A percentile compares a stretch with the other conserved stretches of the same genome.
These are phyloP conservation scores for Ophiostoma piceae DNA, from an alignment of 2,329 filamentous ascomycete genomes.

Conservation along the genomic window DNA sequence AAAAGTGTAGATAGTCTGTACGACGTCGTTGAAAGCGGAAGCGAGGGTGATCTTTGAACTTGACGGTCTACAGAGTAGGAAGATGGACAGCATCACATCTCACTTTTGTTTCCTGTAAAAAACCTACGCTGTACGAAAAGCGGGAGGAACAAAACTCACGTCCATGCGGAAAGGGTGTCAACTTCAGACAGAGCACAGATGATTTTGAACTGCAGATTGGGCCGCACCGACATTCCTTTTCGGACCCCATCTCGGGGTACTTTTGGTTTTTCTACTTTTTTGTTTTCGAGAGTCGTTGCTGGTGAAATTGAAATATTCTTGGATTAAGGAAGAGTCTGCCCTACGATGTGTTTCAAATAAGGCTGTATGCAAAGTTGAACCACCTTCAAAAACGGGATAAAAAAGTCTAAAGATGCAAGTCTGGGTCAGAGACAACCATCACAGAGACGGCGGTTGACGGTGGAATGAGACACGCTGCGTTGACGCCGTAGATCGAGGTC, in stretches of 20 bases:
- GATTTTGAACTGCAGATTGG: conserved; percentile 23
- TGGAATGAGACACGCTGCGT: background rate
- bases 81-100: too few relatives aligned
- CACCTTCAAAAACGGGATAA: background rate
- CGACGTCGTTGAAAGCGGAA: background rate
- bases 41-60: background rate
- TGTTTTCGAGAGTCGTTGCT: background rate
- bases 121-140: background rate
- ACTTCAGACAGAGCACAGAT: conserved; percentile 17
- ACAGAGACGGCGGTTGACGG: background rate
- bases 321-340: too few relatives aligned
- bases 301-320: too few relatives aligned
- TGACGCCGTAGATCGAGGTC: background rate
- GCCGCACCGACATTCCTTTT: conserved; percentile 25
- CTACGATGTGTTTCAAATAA: background rate
- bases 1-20: background rate
- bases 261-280: background rate
- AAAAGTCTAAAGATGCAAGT: background rate
- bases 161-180: background rate
- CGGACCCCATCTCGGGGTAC: conserved; percentile 11
- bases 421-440: background rate
- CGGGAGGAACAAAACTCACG: background rate
- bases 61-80: too few relatives aligned
- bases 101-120: too few relatives aligned
- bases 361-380: background rate